Percentiles rank a stretch among this genome's conserved stretches.
Conservation (phyloP, 441 rosid genomes). For the Cnidoscolus chayamansa region DNA sequence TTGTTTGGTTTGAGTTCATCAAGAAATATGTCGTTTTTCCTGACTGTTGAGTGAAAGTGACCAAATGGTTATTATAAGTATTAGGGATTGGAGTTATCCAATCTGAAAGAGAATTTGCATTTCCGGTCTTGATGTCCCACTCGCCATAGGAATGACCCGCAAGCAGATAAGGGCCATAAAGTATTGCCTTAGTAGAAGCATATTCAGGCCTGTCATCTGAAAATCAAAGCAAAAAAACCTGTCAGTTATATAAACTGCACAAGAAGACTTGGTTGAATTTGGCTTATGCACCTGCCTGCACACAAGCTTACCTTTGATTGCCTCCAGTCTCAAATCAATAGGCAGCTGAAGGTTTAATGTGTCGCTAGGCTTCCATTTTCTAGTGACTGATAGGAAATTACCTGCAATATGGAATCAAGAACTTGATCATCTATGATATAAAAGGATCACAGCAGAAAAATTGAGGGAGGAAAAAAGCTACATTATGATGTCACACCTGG, state of each 20-base stretch:
- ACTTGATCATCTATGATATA: too few relatives aligned
- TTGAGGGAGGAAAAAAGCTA: too few relatives aligned
- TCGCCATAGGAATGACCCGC: conserved; percentile 61
- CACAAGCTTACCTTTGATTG: conserved; percentile 51
- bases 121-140: conserved; percentile 55
- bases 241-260: not conserved
- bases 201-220: conserved; percentile 75
- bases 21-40: conserved; percentile 43
- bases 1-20: conserved; percentile 46
- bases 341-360: conserved; percentile 63
- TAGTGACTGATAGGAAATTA: conserved; percentile 47
- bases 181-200: conserved; percentile 70
- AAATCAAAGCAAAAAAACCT: conserved; percentile 8
- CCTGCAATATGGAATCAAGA: conserved; percentile 33
- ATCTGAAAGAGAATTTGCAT: conserved; percentile 34
- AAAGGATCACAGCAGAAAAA: too few relatives aligned
- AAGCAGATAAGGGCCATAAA: conserved; percentile 83
- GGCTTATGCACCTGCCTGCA: too few relatives aligned
- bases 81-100: conserved; percentile 60
- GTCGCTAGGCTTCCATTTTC: conserved; percentile 61
- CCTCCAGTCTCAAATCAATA: conserved; percentile 59
- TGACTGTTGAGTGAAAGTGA: conserved; percentile 51
- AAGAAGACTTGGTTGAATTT: too few relatives aligned
- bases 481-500: conserved; percentile 46
- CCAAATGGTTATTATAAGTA: conserved; percentile 45